Base-by-base conservation (phyloP, 2,329 filamentous ascomycete species). In the Juglanconis oblonga region DNA sequence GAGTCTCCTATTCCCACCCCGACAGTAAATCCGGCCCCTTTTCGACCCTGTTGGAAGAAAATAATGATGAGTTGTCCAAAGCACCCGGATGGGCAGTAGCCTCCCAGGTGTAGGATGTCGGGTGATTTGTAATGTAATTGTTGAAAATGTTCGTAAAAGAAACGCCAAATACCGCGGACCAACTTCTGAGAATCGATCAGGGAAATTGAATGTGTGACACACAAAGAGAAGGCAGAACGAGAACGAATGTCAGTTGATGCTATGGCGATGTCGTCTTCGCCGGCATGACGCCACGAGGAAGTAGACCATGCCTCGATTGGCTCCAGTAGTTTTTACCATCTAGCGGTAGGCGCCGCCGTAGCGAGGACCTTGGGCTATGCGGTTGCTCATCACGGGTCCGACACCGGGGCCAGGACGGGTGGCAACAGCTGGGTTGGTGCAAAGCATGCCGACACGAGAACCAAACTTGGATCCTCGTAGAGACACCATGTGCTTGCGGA, bases 401-500 rank as follows among this genome's bases (percentile, higher is more conserved):
- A 87, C 84, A 35, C 91, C 90, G 65, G 93, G 92, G 47, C 93
- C 94, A 63, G 94, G 93, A 58, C 93, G 91, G 67, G 92, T 97
- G 55, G 90, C 85, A 67, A 92, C 87, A 52, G 91, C 92, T 42
- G 93, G 94, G 75, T 98, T 98, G 77, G 92, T 96, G 79, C 96
- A 99, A 57, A 99, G 89, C 94, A 99, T 98, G 36, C 95, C 95
- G 64, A 99, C 95, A 60, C 95, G 91, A 62, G 95, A 99, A 63
- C 95, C 95, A 73, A 98, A 99, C 76, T 99, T 99, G 71, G 95
- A 98, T 59, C 95, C 95, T 63, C 95, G 91, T 52, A 99, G 89
- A 59, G 95, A 99, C 8, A 99, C 95, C 95, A 99, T 99, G 76
- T 99, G 95, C 84, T 98, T 98, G 68, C 92, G 90, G 69, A 99